A percentile compares a stretch with the other conserved stretches of the same genome.
These are phyloP conservation scores for Seiridium cupressi DNA, from an alignment of 2,329 filamentous ascomycete genomes.

Conservation along the genomic window DNA sequence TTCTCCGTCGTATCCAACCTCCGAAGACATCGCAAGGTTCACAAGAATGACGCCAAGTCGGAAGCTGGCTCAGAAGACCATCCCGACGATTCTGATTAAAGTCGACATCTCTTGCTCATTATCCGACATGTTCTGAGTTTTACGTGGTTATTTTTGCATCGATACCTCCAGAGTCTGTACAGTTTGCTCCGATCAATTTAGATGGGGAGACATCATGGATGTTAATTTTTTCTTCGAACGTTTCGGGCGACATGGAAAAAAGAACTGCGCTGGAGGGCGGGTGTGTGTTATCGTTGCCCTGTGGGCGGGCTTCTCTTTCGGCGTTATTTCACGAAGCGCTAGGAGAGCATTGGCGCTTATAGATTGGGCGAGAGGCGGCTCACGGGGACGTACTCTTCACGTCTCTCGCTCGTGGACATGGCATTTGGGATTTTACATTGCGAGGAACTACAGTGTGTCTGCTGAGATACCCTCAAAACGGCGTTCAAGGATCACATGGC, in stretches of 20 bases:
- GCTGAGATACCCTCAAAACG: constrained; percentile 11
- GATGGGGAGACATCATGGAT: too few relatives aligned
- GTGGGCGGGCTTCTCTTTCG: neutral
- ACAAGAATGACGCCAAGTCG: constrained; percentile 72
- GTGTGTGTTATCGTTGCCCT: neutral
- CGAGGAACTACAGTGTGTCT: constrained; percentile 3
- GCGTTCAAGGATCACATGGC: constrained; percentile 8
- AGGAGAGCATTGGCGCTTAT: constrained; percentile 6
- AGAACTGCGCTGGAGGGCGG: neutral
- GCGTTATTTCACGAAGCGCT: neutral
- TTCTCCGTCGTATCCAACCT: constrained; percentile 98
- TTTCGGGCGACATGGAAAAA: neutral
- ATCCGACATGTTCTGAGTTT: constrained; percentile 17
- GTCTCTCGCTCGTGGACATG: constrained; percentile 7
- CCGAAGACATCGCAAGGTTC: constrained; percentile 91
- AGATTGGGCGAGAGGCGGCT: neutral
- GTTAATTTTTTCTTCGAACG: too few relatives aligned
- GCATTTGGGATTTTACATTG: neutral
- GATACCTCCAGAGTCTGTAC: neutral
- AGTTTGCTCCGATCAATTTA: neutral
- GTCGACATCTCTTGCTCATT: constrained; percentile 13
- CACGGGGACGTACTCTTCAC: constrained; percentile 5
- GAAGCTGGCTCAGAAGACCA: constrained; percentile 64
- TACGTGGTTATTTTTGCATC: constrained; percentile 6
- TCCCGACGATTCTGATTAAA: constrained; percentile 59